Base-by-base conservation (phyloP, 208 protist genomes). In the Leishmania major region DNA sequence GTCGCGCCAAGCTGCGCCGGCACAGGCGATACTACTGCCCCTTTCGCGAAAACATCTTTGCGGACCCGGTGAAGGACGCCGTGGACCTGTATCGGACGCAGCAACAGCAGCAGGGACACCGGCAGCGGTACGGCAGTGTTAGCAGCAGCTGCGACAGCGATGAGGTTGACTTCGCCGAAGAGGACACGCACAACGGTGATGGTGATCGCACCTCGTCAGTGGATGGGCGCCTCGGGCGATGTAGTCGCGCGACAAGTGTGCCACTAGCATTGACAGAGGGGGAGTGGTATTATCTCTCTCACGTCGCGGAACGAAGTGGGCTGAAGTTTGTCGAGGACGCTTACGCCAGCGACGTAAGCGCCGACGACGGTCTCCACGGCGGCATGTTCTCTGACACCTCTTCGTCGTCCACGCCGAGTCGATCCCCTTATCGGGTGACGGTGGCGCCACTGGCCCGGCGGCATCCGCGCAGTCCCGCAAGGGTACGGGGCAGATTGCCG, bases 11-110 rank as follows among this genome's bases (percentile, higher is more conserved):
- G 64, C 86, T 97, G 37, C 87, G 77, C 17, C 94, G 94, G 1
- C 94, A 97, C 72, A 73, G 85, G 78, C 78, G 78, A 31, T 95
- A 93, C 81, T 94, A 90, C 83, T 97, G 94, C 59, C 94, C 94
- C 28, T 97, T 97, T 75, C 87, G 94, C 31, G 90, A 96, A 19
- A 87, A 94, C 78, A 88, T 88, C n/a, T 93, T 90, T 69, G 79
- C 85, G 3, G 84, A 94, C 66, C 89, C 84, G 35, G 83, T 91
- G 59, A 74, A 76, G 73, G 80, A 87, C 73, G 84, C 84, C 0
- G 13, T 87, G 47, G 47, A 73, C n/a, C 67, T 74, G 49, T 84
- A 84, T 57, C 31, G 80, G 3, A 69, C 80, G 15, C 82, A 73
- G 19, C 79, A 77, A 62, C 82, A 75, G n/a, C 35, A 73, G 72